phyloP scores from a whole-genome alignment of 208 protist species.

The Blastocrithidia nonstop region DNA sequence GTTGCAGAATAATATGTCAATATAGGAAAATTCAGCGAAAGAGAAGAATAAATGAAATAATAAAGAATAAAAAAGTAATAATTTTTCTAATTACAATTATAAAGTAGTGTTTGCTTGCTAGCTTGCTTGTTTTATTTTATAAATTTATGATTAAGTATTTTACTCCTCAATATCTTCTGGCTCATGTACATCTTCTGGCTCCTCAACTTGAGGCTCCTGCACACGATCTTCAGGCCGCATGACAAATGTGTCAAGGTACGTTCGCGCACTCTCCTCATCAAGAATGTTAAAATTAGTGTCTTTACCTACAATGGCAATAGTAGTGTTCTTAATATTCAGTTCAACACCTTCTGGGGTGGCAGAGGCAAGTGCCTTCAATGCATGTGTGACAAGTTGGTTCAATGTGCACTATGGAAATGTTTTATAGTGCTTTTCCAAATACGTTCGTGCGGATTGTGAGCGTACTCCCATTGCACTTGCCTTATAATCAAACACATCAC shows the following conservation, averaged over 20 bases:
- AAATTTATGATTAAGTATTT: too few relatives aligned
- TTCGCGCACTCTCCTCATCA: conserved; percentile 64
- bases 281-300: conserved; percentile 75
- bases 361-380: conserved; percentile 85
- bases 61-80: too few relatives aligned
- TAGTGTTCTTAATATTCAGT: conserved; percentile 86
- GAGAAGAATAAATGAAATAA: too few relatives aligned
- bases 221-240: conserved; percentile 68
- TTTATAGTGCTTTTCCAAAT: conserved; percentile 97
- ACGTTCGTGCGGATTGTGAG: conserved; percentile 96
- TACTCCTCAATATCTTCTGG: conserved; percentile 77
- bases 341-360: conserved; percentile 82
- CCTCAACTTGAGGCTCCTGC: conserved; percentile 23
- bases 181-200: conserved; percentile 49
- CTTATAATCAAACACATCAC: conserved; percentile 97
- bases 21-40: too few relatives aligned
- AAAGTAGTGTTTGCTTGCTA: too few relatives aligned
- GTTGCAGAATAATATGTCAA: too few relatives aligned
- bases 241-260: conserved; percentile 74
- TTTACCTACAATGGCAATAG: conserved; percentile 85
- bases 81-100: too few relatives aligned
- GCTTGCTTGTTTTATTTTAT: too few relatives aligned
- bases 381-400: conserved; percentile 87
- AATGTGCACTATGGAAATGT: conserved; percentile 73
- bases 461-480: conserved; percentile 97